Base-by-base conservation (phyloP, 2,329 filamentous ascomycete species). In the Exophiala oligosperma region DNA sequence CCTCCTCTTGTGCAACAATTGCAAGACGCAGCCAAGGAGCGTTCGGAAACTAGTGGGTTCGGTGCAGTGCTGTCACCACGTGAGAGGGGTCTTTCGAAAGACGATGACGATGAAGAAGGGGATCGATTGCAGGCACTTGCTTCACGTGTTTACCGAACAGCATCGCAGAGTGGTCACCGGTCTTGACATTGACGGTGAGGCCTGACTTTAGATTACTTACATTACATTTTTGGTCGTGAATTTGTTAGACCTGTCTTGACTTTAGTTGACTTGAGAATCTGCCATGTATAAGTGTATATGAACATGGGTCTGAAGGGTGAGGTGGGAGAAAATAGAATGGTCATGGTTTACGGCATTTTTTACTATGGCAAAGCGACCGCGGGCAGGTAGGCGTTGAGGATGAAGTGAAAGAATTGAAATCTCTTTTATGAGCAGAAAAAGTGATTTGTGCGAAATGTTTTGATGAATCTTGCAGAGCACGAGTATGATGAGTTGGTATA, bases 41-140 rank as follows among this genome's bases (percentile, higher is more conserved):
- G 59, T 14, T 37, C 56, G 21, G 52, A 38, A 17, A 44, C 52
- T 26, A 49, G 40, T 28, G 5, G 24, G n/a, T 55, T 54, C 37
- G 11, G 41, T 3, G 23, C 54, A 24, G 23, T 44, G 8, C 38
- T 52, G 24, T 53, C 54, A 8, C 51, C 55, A 37, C 21, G 49
- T 14, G 54, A 46, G 21, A 51, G 38, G 17, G 51, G 44, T 11
- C 29, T 38, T 11, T 11, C 6, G 11, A 48, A 59, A 6, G 58
- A 61, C 0, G 77, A 77, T n/a, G 77, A 79, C 21, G 75, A 77
- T 12, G 71, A 70, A 47, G 71, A 74, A 56, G 71, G 69, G 29
- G 81, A 84, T 56, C 55, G 66, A 50, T 53, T 68, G 37, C 60
- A 66, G 46, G 64, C 62, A 23, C 54, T 66, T 24, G 66, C 66